Base-by-base conservation (phyloP, 306 rosid species). In the Castanopsis chinensis region DNA sequence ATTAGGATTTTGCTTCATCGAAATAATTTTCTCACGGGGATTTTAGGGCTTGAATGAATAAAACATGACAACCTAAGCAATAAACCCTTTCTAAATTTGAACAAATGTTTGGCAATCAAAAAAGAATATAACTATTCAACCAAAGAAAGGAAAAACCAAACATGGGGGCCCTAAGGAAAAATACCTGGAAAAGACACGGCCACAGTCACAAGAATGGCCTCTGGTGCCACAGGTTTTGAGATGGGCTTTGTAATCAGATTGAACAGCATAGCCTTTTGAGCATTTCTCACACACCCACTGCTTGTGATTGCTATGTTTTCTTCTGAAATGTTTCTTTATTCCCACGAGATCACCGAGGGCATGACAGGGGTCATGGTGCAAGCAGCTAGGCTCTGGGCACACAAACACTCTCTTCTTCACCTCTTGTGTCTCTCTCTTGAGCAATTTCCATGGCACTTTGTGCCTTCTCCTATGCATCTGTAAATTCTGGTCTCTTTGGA, bases 201-300 rank as follows among this genome's bases (percentile, higher is more conserved):
- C 99, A 61, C 99, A 95, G 78, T 95, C 99, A 73, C 99, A 95
- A 41, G 99, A 95, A 78, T 95, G 99, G 81, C 99, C 99, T 63
- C 98, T 68, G 60, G 99, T 90, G n/a, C 99, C 99, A 61, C 99
- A 95, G 33, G 98, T 95, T 81, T 95, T 95, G 92, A 95, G 91
- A 70, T 95, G 99, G 1, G 98, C 99, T 79, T 95, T 95, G 92
- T 85, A 95, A 79, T 95, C 99, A 37, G 99, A 95, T 60, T 91
- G 99, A 60, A 95, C 99, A 1, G 99, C 99, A 76, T 95, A 95
- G 4, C 89, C 98, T 78, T 95, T 95, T 72, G 91, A 89, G 83
- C 99, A 95, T 69, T 87, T 93, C 21, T 87, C 91, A 79, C 99
- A 95, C 3, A 91, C 97, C 99, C 99, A 95, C 83, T 95, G 99